These are phyloP conservation scores for Penicillium subrubescens DNA, from an alignment of 495 filamentous ascomycete genomes.

Conservation along the genomic window DNA sequence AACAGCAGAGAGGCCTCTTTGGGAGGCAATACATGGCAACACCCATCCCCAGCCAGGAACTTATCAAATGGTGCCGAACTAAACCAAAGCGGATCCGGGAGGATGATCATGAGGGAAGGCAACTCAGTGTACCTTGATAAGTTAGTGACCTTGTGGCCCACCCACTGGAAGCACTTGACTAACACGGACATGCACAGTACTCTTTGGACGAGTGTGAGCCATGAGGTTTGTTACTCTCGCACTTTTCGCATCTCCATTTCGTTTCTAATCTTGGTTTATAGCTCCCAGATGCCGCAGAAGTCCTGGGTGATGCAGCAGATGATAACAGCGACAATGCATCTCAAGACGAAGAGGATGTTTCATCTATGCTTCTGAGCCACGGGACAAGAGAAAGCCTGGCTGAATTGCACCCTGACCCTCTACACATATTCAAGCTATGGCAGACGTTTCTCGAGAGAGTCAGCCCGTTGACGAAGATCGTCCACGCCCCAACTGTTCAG, in stretches of 20 bases:
- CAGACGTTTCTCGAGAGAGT: conserved; percentile 68
- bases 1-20: not conserved
- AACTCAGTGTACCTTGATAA: conserved; percentile 54
- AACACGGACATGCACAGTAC: conserved; percentile 24
- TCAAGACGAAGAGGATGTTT: conserved; percentile 26
- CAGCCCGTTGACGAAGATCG: conserved; percentile 69
- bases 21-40: not conserved
- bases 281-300: conserved; percentile 52
- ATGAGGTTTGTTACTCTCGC: conserved; percentile 42
- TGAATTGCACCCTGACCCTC: conserved; percentile 60
- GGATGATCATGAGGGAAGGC: conserved; percentile 40
- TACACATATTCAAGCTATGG: conserved; percentile 74
- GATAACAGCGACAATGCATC: conserved; percentile 16
- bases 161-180: not conserved
- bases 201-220: conserved; percentile 54
- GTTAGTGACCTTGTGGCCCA: conserved; percentile 15
- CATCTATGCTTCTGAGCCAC: conserved; percentile 26
- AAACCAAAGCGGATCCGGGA: conserved; percentile 22
- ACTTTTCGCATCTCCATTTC: not conserved
- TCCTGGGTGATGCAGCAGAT: conserved; percentile 33
- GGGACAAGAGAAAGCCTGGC: conserved; percentile 19
- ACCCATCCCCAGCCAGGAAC: not conserved
- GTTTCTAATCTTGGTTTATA: conserved; percentile 19
- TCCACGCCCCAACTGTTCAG: conserved; percentile 64
- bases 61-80: not conserved